phyloP scores from a whole-genome alignment of 805 yeast species.

The Yarrowia bubula region DNA sequence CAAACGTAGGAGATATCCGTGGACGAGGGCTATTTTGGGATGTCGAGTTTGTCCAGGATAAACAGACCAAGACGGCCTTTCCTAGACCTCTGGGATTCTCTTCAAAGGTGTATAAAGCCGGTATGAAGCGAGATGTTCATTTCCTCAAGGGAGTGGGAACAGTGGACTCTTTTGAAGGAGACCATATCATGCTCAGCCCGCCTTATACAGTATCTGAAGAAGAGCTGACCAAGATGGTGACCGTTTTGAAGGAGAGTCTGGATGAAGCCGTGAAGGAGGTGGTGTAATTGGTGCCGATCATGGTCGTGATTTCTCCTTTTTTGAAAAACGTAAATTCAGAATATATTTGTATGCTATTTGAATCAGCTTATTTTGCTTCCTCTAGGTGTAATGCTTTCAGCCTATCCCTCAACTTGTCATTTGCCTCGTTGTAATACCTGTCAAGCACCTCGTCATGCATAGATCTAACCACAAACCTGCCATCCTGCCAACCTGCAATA shows the following conservation, averaged over 20 bases:
- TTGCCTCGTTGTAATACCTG: too few species aligned
- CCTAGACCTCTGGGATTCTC: neutral
- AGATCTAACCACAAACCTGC: too few species aligned
- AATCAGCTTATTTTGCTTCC: too few species aligned
- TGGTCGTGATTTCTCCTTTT: too few species aligned
- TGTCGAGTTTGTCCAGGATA: constrained; percentile 55
- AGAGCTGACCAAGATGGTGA: neutral
- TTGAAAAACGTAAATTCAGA: too few species aligned
- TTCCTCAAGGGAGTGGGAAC: neutral
- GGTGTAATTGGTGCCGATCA: too few species aligned
- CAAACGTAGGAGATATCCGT: constrained; percentile 56
- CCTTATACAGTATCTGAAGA: neutral
- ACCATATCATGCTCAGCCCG: constrained; percentile 7
- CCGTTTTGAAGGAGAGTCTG: neutral
- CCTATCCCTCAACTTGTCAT: too few species aligned
- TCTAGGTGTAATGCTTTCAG: too few species aligned
- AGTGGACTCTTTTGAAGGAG: constrained; percentile 6
- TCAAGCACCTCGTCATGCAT: too few species aligned
- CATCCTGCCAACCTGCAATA: too few species aligned
- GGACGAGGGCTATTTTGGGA: constrained; percentile 64
- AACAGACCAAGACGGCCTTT: constrained; percentile 46
- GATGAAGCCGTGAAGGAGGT: neutral
- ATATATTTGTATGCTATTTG: too few species aligned
- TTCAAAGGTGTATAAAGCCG: neutral
- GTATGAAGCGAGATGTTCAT: neutral